A percentile compares a stretch with the other conserved stretches of the same genome.
Evolutionary conservation across 495 filamentous ascomycete genomes (phyloP).

Genomic region (Tuber calosporum): DNA sequence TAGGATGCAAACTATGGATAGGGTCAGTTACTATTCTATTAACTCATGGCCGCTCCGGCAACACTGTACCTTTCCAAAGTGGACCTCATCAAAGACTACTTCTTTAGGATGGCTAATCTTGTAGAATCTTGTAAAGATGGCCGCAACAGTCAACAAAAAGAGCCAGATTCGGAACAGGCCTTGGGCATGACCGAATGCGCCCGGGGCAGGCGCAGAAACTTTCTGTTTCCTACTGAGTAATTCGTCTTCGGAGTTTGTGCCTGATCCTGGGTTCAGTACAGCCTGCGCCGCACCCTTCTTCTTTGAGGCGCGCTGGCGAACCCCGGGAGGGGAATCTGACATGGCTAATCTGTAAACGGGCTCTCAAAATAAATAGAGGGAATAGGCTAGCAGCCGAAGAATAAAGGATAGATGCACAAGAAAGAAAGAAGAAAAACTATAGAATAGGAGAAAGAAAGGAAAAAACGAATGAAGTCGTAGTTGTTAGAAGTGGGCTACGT

Average conservation of each 20-base stretch:
- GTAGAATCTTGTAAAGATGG: constrained; percentile 89
- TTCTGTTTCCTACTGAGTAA: constrained; percentile 16
- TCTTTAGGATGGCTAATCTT: constrained; percentile 89
- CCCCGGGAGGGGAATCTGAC: constrained; percentile 33
- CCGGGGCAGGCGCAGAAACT: constrained; percentile 37
- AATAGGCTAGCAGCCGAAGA: not conserved
- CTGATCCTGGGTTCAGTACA: constrained; percentile 8
- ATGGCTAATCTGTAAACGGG: constrained; percentile 16
- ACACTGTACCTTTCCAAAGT: constrained; percentile 86
- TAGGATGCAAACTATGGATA: constrained; percentile 44
- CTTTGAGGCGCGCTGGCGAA: constrained; percentile 37
- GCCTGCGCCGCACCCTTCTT: constrained; percentile 25
- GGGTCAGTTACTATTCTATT: constrained; percentile 24
- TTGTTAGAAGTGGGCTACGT: constrained; percentile 9
- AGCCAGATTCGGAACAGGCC: constrained; percentile 47
- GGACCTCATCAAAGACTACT: constrained; percentile 98
- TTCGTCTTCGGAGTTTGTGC: constrained; percentile 35
- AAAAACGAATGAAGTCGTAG: constrained; percentile 14
- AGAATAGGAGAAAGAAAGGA: constrained; percentile 5
- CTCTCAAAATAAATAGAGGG: not conserved
- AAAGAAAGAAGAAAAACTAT: constrained; percentile 9
- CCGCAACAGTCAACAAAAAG: constrained; percentile 66
- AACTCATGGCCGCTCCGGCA: not conserved
- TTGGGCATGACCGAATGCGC: constrained; percentile 78
- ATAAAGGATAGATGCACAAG: not conserved